Base-by-base conservation (phyloP, 345 rosid genomes). In the Trapa incisa region DNA sequence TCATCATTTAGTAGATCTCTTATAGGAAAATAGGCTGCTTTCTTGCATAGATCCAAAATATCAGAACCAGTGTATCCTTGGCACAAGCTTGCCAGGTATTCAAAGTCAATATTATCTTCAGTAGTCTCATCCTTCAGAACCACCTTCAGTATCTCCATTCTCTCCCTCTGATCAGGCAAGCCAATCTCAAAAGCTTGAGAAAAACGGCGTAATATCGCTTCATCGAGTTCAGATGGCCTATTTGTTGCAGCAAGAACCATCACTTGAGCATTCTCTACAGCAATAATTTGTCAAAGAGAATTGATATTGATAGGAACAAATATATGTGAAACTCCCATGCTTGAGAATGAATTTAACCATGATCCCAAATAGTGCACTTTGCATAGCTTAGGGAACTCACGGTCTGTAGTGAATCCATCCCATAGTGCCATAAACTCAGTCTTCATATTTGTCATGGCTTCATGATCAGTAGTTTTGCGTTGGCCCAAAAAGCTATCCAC, bases 211-310 rank as follows among this genome's bases (percentile, higher is more conserved):
- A 91, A 79, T 71, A 94, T 94, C 66, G 97, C 99, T 80, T 94
- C 96, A 78, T 94, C 99, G 61, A 91, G 97, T 78, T 91, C 99
- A 57, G 97, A 94, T 9, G 99, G 97, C 60, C 95, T 87, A 81
- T 94, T 94, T 2, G 99, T 94, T 53, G 99, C 99, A 64, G 95
- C 96, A 75, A 94, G 97, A 73, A 94, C 97, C 97, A 91, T 91
- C 56, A 94, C 99, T 70, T 85, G 82, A 43, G 99, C 99, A 80
- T 85, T 81, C 75, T 87, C 99, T 94, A 38, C 65, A 12, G 2
- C 43, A 16, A 45, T 50, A 47, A 45, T 13, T 17, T 3, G 50
- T 17, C 3, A 14, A 42, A 36, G 4, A 7, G 48, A n/a, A 65
- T 32, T 47, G 3, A 14, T 65, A 14, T 65, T n/a, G 67, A 15